Evolutionary conservation across 1,139 yeast species (phyloP), one percentile per base, ranked within the genome.

Genomic region (Suhomyces panamericanus): DNA sequence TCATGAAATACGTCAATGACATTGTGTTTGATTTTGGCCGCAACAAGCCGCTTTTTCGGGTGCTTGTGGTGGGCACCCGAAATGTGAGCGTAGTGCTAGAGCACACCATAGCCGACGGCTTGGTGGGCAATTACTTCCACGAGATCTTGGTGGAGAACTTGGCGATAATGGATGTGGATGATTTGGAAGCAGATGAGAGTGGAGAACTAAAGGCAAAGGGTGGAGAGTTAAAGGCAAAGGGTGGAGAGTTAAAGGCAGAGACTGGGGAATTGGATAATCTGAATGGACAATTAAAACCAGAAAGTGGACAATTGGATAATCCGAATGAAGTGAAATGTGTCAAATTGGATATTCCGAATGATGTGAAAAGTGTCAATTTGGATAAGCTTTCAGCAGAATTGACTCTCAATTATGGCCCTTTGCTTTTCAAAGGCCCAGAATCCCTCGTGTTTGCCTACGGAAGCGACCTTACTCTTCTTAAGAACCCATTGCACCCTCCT

Each of bases 91-190:
- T 54, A 2, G 60, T 62, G 0, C 63, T 70, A 32, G 78, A 74
- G 39, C 79, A 74, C 49, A 64, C 77, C 1, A 60, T 71, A 26
- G 67, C 64, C 12, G 79, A 74, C 53, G 79, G 78, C 0, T 56
- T 71, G 6, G 73, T 67, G n/a, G 77, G 69, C 0, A 59, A 58
- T 32, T 59, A 60, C 38, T 67, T 73, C 53, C 77, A 73, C 48
- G 71, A 72, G 52, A 57, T 63, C 11, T 62, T 73, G 24, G 51
- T 70, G 16, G 60, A 64, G 16, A 64, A 63, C 40, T 54, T 70
- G 46, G 62, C 61, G 1, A 52, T 45, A 33, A 58, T 59, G 13
- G 58, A 54, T 14, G 52, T 4, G 8, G 24, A 20, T 20, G 5
- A 20, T 20, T 6, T 8, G 9, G 6, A 17, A 17, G 20, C 20